Percentiles rank a stretch among this genome's conserved stretches.
Evolutionary conservation across 441 rosid genomes (phyloP).

Genomic region (Populus trichocarpa): DNA sequence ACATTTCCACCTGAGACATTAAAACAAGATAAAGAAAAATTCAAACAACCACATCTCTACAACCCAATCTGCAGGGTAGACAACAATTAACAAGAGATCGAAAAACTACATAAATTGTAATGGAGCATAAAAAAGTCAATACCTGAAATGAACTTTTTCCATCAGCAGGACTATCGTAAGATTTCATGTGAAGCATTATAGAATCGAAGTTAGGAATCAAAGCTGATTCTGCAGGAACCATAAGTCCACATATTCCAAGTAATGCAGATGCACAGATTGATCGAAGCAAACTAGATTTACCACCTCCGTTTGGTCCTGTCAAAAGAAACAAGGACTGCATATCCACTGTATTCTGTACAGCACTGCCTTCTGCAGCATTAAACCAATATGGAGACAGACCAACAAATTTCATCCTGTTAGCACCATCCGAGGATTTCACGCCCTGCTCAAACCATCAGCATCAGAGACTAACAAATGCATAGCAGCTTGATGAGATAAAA

Average conservation of each 20-base stretch:
- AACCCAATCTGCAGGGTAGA: not conserved
- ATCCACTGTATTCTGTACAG: constrained; percentile 74
- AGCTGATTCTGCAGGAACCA: constrained; percentile 97
- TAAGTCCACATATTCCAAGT: constrained; percentile 92
- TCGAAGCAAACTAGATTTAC: constrained; percentile 97
- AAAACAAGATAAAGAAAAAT: not conserved
- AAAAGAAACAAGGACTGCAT: constrained; percentile 84
- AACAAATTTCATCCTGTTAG: constrained; percentile 51
- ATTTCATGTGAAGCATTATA: constrained; percentile 98
- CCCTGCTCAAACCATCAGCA: constrained; percentile 36
- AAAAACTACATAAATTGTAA: not conserved
- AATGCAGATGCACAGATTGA: constrained; percentile 90
- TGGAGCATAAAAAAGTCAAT: constrained; percentile 1
- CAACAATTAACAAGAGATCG: not conserved
- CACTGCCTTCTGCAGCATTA: constrained; percentile 81
- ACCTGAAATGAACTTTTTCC: constrained; percentile 99
- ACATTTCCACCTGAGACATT: constrained; percentile 86
- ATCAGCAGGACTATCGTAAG: constrained; percentile 97
- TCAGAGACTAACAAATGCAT: not conserved
- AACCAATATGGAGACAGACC: constrained; percentile 97
- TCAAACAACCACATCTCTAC: not conserved
- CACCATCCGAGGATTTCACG: constrained; percentile 25
- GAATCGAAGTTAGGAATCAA: constrained; percentile 82
- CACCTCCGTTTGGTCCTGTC: constrained; percentile 99
- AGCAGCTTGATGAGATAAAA: not conserved